Evolutionary conservation across 306 rosid genomes (phyloP).

Genomic region (Trichosanthes cucumerina): DNA sequence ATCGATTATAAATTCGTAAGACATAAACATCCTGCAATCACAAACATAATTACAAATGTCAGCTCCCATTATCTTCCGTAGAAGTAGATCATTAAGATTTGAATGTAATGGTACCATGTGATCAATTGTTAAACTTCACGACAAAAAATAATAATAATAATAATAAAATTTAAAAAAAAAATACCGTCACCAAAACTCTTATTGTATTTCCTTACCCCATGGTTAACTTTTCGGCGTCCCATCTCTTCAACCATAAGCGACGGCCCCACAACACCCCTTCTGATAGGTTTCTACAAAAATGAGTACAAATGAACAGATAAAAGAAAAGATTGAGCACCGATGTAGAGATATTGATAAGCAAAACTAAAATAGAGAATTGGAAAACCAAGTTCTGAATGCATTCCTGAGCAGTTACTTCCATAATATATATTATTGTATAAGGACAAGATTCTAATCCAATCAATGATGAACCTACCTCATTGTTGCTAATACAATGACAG

Average conservation of each 20-base stretch:
- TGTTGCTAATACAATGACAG: background rate
- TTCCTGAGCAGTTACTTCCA: background rate
- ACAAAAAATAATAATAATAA: no score
- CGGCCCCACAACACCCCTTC: slow-evolving; percentile 79
- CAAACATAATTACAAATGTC: slow-evolving; percentile 7
- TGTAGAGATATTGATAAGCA: background rate
- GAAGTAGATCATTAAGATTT: background rate
- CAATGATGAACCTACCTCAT: background rate
- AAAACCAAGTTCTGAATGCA: background rate
- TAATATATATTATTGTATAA: background rate
- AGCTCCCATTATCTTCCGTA: slow-evolving; percentile 10
- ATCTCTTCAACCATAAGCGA: slow-evolving; percentile 73
- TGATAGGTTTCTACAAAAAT: slow-evolving; percentile 59
- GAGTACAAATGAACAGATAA: background rate
- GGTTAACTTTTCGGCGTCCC: slow-evolving; percentile 51
- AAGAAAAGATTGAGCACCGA: slow-evolving; percentile 1
- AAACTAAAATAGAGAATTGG: background rate
- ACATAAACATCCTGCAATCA: slow-evolving; percentile 60
- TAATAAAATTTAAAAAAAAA: no score
- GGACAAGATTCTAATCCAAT: background rate
- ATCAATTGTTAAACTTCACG: background rate
- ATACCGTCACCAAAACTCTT: no score
- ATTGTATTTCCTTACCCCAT: slow-evolving; percentile 49
- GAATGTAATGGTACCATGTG: background rate
- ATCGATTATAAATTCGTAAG: slow-evolving; percentile 59